Evolutionary conservation across 192 early-diverging fungal species (phyloP).

Genomic region (Haplosporangium gracile): DNA sequence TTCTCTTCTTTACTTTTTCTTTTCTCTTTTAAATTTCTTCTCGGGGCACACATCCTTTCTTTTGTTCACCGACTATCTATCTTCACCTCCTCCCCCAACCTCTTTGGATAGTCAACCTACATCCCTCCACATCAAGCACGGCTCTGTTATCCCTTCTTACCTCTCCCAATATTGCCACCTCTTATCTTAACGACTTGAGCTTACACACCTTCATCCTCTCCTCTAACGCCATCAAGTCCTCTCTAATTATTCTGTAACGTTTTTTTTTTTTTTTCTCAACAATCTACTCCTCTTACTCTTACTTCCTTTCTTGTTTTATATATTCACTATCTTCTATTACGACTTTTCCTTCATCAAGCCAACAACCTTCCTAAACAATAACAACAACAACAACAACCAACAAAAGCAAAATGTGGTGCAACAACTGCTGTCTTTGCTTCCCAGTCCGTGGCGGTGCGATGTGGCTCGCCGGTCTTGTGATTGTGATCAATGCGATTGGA

Average conservation of each 20-base stretch:
- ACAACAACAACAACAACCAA: background rate
- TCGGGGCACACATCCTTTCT: background rate
- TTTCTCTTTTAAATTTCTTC: background rate
- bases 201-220: background rate
- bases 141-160: background rate
- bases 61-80: constrained; percentile 12
- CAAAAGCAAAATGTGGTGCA: constrained; percentile 48
- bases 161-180: constrained; percentile 5
- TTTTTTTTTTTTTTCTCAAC: constrained; percentile 11
- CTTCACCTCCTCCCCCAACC: background rate
- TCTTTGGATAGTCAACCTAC: background rate
- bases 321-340: background rate
- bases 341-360: background rate
- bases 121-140: constrained; percentile 5
- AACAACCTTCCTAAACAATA: background rate
- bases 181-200: background rate
- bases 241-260: background rate
- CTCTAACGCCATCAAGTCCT: background rate
- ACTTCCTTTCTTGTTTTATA: background rate
- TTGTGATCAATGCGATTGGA: constrained; percentile 37
- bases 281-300: background rate
- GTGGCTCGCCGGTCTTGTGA: constrained; percentile 34
- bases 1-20: no score
- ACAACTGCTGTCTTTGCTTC: constrained; percentile 56
- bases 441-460: constrained; percentile 51